Evolutionary conservation across 2,329 filamentous ascomycete species (phyloP).

Genomic region (Fusarium sp.): DNA sequence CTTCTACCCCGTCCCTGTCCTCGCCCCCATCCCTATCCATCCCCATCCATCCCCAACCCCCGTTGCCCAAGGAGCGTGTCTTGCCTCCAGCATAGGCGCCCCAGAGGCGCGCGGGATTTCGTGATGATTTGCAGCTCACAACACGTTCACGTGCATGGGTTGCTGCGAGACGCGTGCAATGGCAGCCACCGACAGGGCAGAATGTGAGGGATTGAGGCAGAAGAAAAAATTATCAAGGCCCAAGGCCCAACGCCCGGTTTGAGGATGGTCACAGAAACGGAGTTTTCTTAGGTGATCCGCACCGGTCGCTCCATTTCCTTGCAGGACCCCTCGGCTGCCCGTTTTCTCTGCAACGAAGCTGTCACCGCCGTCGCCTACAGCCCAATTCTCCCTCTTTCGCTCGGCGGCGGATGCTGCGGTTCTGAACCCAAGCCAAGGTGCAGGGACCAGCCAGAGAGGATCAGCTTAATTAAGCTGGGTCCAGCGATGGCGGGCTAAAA

Average conservation of each 20-base stretch:
- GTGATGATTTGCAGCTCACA: slow-evolving; percentile 45
- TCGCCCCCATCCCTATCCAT: too few species aligned
- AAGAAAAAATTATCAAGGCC: slow-evolving; percentile 31
- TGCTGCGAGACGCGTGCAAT: slow-evolving; percentile 50
- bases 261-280: slow-evolving; percentile 41
- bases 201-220: slow-evolving; percentile 35
- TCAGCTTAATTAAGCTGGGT: slow-evolving; percentile 38
- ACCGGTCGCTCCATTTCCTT: slow-evolving; percentile 37
- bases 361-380: slow-evolving; percentile 29
- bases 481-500: slow-evolving; percentile 27
- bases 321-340: slow-evolving; percentile 29
- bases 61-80: slow-evolving; percentile 41
- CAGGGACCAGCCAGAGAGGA: slow-evolving; percentile 40
- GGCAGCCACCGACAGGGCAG: slow-evolving; percentile 33
- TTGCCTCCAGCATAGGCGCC: slow-evolving; percentile 39
- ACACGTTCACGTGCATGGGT: slow-evolving; percentile 50
- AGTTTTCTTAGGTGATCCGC: slow-evolving; percentile 31
- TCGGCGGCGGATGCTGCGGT: slow-evolving; percentile 35
- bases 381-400: background rate
- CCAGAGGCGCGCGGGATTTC: slow-evolving; percentile 39
- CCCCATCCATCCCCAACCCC: slow-evolving; percentile 46
- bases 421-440: background rate
- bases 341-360: slow-evolving; percentile 43
- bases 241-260: slow-evolving; percentile 15
- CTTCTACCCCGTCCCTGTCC: slow-evolving; percentile 38